Evolutionary conservation across 148 eudicot species (phyloP), one percentile per base, ranked within the genome.

Genomic region (Dysphania ambrosioides): DNA sequence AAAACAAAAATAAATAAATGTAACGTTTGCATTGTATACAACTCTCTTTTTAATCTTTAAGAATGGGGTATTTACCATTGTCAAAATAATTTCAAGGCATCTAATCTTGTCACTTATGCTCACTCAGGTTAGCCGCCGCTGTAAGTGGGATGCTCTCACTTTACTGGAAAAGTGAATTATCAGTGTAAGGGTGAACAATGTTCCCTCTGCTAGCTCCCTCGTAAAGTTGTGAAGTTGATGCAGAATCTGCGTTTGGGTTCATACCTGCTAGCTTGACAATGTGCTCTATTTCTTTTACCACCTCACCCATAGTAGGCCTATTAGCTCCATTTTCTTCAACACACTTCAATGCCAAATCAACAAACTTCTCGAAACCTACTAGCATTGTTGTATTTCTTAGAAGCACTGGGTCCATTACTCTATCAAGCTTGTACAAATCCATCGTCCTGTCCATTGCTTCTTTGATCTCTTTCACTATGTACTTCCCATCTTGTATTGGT

Each of bases 241-340:
- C 79, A 0, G 96, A 89, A 34, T 91, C 98, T 59, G 79, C 72
- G 69, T 80, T 83, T 2, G 92, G 93, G 63, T 93, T 89, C 74
- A 87, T 13, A 23, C 98, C 96, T 0, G 92, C 89, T 1, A 83
- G 75, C 80, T 85, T 80, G 86, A 89, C 79, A 51, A 90, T 86
- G 67, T 58, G 72, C 79, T 93, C 98, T 5, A 93, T 82, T 82
- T 89, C 90, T 85, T 87, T 90, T 4, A 91, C 89, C 35, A 88
- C 90, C 59, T 91, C 93, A 19, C 93, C 85, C 98, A 91, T 91
- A 6, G 82, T 79, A 24, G 98, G 97, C 68, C 97, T 84, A 31
- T 51, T 68, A 6, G 62, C 42, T 23, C 86, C 88, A 0, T 79
- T 24, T 35, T 91, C 97, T 58, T 82, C 80, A 23, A 89, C 87